These are phyloP conservation scores for Cardamine occulta DNA, from an alignment of 345 rosid species.

Conservation along the genomic window DNA sequence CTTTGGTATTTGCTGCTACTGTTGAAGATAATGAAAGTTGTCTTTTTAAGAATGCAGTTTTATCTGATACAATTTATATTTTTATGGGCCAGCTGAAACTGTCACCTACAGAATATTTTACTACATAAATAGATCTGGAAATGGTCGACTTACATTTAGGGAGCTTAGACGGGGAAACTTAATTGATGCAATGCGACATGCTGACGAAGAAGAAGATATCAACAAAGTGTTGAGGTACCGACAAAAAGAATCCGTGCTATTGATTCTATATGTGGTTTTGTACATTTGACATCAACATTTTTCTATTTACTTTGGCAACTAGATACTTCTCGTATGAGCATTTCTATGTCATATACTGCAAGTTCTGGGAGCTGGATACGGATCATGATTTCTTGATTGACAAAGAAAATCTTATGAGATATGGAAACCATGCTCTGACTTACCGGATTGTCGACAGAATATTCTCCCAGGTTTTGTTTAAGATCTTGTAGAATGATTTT, in stretches of 20 bases:
- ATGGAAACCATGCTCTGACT: background rate
- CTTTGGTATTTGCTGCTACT: background rate
- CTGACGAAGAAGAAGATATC: slow-evolving; percentile 97
- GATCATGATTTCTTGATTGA: background rate
- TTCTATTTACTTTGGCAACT: slow-evolving; percentile 27
- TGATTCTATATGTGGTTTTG: slow-evolving; percentile 4
- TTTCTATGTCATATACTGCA: slow-evolving; percentile 1
- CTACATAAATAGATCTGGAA: slow-evolving; percentile 87
- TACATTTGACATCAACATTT: slow-evolving; percentile 15
- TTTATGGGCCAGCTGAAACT: slow-evolving; percentile 82
- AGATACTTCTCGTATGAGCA: slow-evolving; percentile 77
- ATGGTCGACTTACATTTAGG: slow-evolving; percentile 84
- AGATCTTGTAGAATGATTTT: background rate
- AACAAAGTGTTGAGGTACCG: slow-evolving; percentile 95
- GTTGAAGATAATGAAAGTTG: background rate
- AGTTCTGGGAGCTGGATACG: background rate
- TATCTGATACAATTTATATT: slow-evolving; percentile 28
- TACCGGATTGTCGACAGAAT: background rate
- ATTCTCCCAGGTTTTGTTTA: background rate
- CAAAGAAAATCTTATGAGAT: background rate
- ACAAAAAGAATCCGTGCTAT: background rate
- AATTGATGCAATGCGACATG: slow-evolving; percentile 86
- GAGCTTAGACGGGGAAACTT: slow-evolving; percentile 91
- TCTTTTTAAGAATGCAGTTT: slow-evolving; percentile 5
- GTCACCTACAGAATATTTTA: slow-evolving; percentile 94